Evolutionary conservation across 2,329 filamentous ascomycete genomes (phyloP), one percentile per base, ranked within the genome.

Genomic region (Aspergillus jensenii): DNA sequence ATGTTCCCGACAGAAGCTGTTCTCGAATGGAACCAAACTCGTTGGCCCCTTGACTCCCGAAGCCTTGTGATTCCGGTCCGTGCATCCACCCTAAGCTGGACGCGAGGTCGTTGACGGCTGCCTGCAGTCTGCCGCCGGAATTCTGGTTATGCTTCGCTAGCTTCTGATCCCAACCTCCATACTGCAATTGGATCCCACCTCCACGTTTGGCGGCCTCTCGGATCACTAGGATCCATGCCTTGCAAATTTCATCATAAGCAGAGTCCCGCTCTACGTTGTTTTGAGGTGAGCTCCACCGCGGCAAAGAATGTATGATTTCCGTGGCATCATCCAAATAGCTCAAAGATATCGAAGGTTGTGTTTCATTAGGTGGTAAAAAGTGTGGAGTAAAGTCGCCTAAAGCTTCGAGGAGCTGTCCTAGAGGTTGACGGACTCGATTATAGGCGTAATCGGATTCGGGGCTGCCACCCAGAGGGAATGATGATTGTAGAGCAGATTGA

Each of bases 381-480:
- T 98, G 92, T 4, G 92, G 91, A 0, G 93, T 98, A 72, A 96
- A 99, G 71, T 99, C 95, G 72, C 89, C 88, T 45, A 99, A 82
- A 44, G 95, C 92, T 59, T 97, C 91, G 59, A 97, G 86, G 23
- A 99, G 84, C 58, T 91, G 87, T 25, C 87, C 79, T 17, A 98
- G 82, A 39, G 89, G 86, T 63, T 93, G 89, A 66, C 89, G 91
- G 55, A 98, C 90, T 67, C 95, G 87, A 72, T 97, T 96, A 74
- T 97, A 99, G 51, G 91, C 89, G 77, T 98, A 98, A 74, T 98
- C 93, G 43, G 92, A 91, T 58, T 87, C 90, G 12, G 89, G 84
- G 65, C 92, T 88, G 70, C 91, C 91, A 67, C 96, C 88, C 61
- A 88, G 91, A 0, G 95, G 95, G 66, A 96, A 91, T 1, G 93